Base-by-base conservation (phyloP, 345 rosid species). In the Hibiscus trionum region DNA sequence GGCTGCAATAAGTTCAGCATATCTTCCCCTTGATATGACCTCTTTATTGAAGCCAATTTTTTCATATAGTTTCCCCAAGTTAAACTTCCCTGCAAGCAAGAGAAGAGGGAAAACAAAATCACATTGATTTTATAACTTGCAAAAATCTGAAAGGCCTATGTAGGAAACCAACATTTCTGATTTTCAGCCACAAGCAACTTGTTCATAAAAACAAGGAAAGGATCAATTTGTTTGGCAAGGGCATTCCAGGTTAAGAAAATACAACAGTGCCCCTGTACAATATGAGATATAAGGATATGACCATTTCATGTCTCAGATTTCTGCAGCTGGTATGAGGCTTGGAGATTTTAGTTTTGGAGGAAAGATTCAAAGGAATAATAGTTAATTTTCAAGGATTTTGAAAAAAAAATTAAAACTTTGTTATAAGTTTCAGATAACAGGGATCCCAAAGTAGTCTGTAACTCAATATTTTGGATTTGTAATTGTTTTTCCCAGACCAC, bases 21-120 rank as follows among this genome's bases (percentile, higher is more conserved):
- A 94, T 83, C 70, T 88, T 74, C 98, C 98, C 78, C 96, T 82
- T 77, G 98, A 94, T 75, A 94, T 84, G 77, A 88, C 85, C 87
- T 94, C 97, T 79, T 94, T 91, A 83, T 81, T 90, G 85, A 88
- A 91, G 66, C 98, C 98, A 74, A 94, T 85, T 72, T 86, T 91
- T 77, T 94, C 95, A 75, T 91, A 94, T 49, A 94, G 80, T 77
- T 91, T 91, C 11, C 86, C 95, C 77, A 91, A 80, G 73, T 87
- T 91, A 81, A 91, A 84, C 83, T 88, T 94, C 70, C 92, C 98
- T 91, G 76, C 72, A 75, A 77, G 70, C 49, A 63, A 37, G 7
- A 7, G n/a, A 66, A 50, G 21, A 31, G 24, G 49, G 76, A 31
- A 61, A 75, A 39, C 14, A 58, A 75, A 58, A 47, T 19, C 0